Evolutionary conservation across 257 asterid genomes (phyloP), one percentile per base, ranked within the genome.

Genomic region (Fraxinus americana): DNA sequence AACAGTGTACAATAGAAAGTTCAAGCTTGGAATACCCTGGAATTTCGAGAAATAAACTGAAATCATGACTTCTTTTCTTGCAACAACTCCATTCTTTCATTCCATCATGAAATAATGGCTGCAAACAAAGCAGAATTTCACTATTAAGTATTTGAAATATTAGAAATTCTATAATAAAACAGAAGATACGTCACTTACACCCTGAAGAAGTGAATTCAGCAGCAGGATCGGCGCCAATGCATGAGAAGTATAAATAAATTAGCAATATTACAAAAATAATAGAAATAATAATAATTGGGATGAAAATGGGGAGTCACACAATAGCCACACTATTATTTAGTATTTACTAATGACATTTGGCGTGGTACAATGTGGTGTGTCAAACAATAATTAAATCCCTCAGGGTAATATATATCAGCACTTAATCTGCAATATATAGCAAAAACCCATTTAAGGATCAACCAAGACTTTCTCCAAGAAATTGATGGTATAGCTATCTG

Each of bases 51-150:
- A 95, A 95, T 78, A 87, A 88, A 85, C 89, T 91, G 88, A 95
- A 95, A 83, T 95, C 99, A 27, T 95, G 97, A 80, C 99, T 95
- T 83, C 87, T 87, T 86, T 90, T 78, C 96, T 93, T 95, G 96
- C 99, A 95, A 82, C 99, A 95, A 87, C 97, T 91, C 99, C 99
- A 95, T 81, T 93, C 97, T 86, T 95, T 95, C 90, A 81, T 95
- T 77, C 99, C 99, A 80, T 95, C 97, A 41, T 93, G 99, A 82
- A 95, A 95, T 77, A 83, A 17, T 71, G 99, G 99, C 99, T 95
- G 94, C 57, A 61, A 77, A 79, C 8, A 77, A 50, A 63, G 72
- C 21, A 71, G 30, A 71, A 69, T 59, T 59, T 59, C 27, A 0
- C 41, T 21, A 12, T 16, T 17, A 71, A 36, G 4, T 38, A 41